Evolutionary conservation across 176 grass and related monocot genomes (phyloP).

Genomic region (Carex pumila): DNA sequence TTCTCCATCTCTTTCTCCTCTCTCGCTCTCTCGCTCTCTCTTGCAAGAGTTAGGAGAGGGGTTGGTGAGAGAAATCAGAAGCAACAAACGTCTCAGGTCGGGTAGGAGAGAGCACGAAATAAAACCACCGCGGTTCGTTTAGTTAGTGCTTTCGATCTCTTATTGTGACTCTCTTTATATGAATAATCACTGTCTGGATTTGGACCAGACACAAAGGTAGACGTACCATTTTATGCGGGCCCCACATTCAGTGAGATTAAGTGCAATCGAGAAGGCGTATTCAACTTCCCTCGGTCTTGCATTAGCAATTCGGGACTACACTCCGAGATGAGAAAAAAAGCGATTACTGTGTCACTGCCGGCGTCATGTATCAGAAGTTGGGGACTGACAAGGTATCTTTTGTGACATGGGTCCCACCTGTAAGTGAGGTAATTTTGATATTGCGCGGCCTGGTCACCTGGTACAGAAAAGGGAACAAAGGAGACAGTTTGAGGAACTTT

Average conservation of each 20-base stretch:
- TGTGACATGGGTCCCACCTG: neutral
- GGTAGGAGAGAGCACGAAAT: neutral
- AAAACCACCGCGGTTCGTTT: slow-evolving; percentile 14
- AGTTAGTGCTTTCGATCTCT: slow-evolving; percentile 6
- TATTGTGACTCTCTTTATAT: neutral
- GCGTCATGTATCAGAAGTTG: neutral
- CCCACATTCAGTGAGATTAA: neutral
- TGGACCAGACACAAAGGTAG: neutral
- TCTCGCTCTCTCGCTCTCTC: neutral
- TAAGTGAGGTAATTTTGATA: neutral
- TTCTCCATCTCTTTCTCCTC: slow-evolving; percentile 7
- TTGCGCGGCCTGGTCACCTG: neutral
- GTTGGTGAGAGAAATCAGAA: slow-evolving; percentile 3
- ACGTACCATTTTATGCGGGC: neutral
- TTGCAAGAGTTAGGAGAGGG: slow-evolving; percentile 5
- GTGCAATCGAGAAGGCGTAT: neutral
- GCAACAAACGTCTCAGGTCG: neutral
- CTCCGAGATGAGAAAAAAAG: neutral
- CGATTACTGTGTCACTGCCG: neutral
- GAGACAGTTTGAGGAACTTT: neutral
- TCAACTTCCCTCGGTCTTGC: neutral
- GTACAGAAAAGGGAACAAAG: no score
- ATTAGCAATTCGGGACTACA: neutral
- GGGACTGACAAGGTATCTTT: neutral
- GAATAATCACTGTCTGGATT: neutral